Base-by-base conservation (phyloP, 768 basidiomycete species). In the Rhizopogon vinicolor region DNA sequence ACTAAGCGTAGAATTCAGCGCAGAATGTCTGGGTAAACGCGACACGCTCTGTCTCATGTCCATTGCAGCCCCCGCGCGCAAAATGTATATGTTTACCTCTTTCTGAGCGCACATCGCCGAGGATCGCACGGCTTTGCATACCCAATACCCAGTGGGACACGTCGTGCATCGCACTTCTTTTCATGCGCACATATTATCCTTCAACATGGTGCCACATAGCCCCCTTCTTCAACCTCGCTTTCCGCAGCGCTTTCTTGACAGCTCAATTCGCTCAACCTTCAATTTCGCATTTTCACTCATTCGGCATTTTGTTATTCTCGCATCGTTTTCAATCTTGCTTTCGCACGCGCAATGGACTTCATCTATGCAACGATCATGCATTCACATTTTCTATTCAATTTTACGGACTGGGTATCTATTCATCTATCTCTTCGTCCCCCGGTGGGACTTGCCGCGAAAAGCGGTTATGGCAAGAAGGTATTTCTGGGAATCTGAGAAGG, bases 1-100 rank as follows among this genome's bases (percentile, higher is more conserved):
- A 77, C 74, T 18, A 75, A 77, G 57, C 74, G 75, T 44, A 58
- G 69, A 56, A 62, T 74, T 19, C 59, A 59, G 49, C 68, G 70
- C 43, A 60, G 62, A 33, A 37, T 69, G 61, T 65, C 67, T 6
- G 61, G 67, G 35, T 68, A 57, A 70, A 48, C 52, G 25, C 19
- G 0, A 25, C 51, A 19, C 13, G 14, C 22, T 25, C 25, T 39
- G 54, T 56, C 28, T 19, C 16, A 13, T 60, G 5, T 58, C 45
- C 54, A 54, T 52, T 53, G 60, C 8, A 33, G 35, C 48, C 7
- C n/a, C 49, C 57, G 64, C 62, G 62, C 55, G 59, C 57, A 46
- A 39, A 53, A n/a, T 51, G 56, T 61, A 58, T 60, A 67, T 67
- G 65, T 65, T 62, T 59, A 50, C 60, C 51, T 55, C 52, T 56